Conservation (phyloP, 2,329 filamentous ascomycete species). For the Phyllosticta citribraziliensis region DNA sequence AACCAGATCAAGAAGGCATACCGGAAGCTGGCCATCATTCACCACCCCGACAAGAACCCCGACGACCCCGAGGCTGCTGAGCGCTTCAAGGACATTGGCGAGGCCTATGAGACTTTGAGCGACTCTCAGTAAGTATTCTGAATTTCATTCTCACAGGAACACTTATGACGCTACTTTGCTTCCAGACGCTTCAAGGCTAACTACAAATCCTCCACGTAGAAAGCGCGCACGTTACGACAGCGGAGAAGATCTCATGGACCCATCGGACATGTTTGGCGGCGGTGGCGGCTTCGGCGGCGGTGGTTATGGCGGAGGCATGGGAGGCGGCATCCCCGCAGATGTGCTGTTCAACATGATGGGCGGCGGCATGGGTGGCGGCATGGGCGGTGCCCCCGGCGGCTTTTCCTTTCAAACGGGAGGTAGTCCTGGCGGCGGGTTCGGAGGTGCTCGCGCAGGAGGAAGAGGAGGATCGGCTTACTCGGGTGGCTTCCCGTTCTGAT, state of each 20-base stretch:
- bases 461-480: not conserved
- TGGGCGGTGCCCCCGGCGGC: not conserved
- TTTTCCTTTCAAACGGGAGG: not conserved
- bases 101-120: slow-evolving; percentile 92
- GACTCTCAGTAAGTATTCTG: slow-evolving; percentile 67
- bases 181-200: not conserved
- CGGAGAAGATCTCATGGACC: slow-evolving; percentile 83
- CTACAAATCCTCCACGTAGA: slow-evolving; percentile 33
- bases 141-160: not conserved
- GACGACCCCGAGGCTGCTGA: slow-evolving; percentile 75
- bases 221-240: slow-evolving; percentile 88
- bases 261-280: slow-evolving; percentile 72
- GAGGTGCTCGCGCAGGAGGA: not conserved
- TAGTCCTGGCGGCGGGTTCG: not conserved
- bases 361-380: slow-evolving; percentile 6
- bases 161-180: not conserved
- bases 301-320: slow-evolving; percentile 40
- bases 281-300: slow-evolving; percentile 38
- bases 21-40: slow-evolving; percentile 82
- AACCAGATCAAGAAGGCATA: slow-evolving; percentile 93
- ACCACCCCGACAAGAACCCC: slow-evolving; percentile 97
- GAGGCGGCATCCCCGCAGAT: slow-evolving; percentile 22
- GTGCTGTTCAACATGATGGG: slow-evolving; percentile 15
- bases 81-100: slow-evolving; percentile 94
- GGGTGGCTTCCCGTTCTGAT: not conserved